Evolutionary conservation across 495 filamentous ascomycete genomes (phyloP).

Genomic region (Aspergillus bertholletiae): DNA sequence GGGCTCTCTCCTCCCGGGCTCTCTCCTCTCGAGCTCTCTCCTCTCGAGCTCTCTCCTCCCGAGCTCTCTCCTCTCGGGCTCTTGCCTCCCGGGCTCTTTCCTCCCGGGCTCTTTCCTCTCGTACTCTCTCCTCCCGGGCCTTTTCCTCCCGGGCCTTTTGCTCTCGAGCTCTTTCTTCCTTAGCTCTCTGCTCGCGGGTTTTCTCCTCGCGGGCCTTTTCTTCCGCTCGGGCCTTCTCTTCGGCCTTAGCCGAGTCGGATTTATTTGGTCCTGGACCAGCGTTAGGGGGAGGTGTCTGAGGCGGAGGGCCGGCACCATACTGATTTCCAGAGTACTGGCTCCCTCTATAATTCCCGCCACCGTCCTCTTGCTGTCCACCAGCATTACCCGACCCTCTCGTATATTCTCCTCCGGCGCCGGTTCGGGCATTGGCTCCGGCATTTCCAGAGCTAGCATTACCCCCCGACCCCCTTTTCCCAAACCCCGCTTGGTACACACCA

Average conservation of each 20-base stretch:
- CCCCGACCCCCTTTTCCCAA: slow-evolving; percentile 16
- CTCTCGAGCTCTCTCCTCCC: slow-evolving; percentile 11
- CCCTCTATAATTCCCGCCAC: slow-evolving; percentile 23
- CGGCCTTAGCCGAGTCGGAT: slow-evolving; percentile 3
- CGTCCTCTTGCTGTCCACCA: slow-evolving; percentile 19
- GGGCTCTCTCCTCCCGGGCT: slow-evolving; percentile 6
- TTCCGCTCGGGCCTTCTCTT: slow-evolving; percentile 13
- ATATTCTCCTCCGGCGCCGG: slow-evolving; percentile 9
- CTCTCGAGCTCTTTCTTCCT: slow-evolving; percentile 31
- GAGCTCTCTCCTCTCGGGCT: neutral
- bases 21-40: slow-evolving; percentile 25
- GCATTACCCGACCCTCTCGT: slow-evolving; percentile 11
- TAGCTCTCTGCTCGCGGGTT: no score
- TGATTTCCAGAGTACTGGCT: slow-evolving; percentile 39
- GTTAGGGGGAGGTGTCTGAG: slow-evolving; percentile 14
- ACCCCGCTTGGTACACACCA: slow-evolving; percentile 59
- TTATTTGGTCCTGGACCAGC: slow-evolving; percentile 22
- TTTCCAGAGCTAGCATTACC: slow-evolving; percentile 16
- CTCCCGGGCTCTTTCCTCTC: slow-evolving; percentile 11
- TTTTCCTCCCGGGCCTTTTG: neutral
- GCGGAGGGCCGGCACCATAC: slow-evolving; percentile 15
- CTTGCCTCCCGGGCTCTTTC: slow-evolving; percentile 24
- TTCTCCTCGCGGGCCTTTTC: slow-evolving; percentile 12
- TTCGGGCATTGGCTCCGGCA: slow-evolving; percentile 11
- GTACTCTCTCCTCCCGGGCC: neutral